Evolutionary conservation across 2,329 filamentous ascomycete species (phyloP).

Genomic region (Cryphonectria nitschkei): DNA sequence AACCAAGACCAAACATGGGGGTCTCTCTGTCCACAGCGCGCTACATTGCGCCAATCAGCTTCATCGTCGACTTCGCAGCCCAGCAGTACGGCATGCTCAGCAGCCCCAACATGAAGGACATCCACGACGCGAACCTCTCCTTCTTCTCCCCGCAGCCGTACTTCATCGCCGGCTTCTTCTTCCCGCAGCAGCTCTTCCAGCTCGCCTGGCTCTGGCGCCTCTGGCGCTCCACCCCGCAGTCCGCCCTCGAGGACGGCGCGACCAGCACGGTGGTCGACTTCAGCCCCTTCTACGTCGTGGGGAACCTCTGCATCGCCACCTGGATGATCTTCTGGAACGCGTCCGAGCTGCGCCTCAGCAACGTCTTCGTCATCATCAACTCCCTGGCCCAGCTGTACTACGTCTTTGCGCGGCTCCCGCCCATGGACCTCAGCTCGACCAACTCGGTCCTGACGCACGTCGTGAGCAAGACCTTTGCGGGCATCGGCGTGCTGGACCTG

Average conservation of each 20-base stretch:
- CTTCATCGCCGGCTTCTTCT: constrained; percentile 64
- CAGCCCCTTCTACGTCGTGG: constrained; percentile 58
- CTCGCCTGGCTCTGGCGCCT: constrained; percentile 61
- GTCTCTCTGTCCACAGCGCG: constrained; percentile 57
- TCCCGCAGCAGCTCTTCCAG: constrained; percentile 63
- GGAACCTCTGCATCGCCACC: constrained; percentile 62
- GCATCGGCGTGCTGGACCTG: constrained; percentile 62
- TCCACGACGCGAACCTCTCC: constrained; percentile 60
- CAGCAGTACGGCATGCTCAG: constrained; percentile 64
- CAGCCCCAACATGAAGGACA: constrained; percentile 61
- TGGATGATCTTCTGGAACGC: constrained; percentile 68
- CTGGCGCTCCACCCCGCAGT: constrained; percentile 50
- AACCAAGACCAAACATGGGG: constrained; percentile 46
- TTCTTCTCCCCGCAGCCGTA: constrained; percentile 63
- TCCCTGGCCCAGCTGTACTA: constrained; percentile 59
- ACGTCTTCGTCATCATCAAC: constrained; percentile 61
- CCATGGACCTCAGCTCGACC: constrained; percentile 53
- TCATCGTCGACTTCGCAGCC: constrained; percentile 59
- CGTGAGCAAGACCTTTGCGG: constrained; percentile 62
- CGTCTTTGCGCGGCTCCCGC: constrained; percentile 50
- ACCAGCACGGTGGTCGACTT: constrained; percentile 55
- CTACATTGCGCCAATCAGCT: constrained; percentile 57
- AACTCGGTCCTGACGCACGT: constrained; percentile 60
- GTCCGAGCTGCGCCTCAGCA: constrained; percentile 52
- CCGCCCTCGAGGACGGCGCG: constrained; percentile 43